Conservation (phyloP, 1,284 basidiomycete genomes). For the Cryptococcus floricola region DNA sequence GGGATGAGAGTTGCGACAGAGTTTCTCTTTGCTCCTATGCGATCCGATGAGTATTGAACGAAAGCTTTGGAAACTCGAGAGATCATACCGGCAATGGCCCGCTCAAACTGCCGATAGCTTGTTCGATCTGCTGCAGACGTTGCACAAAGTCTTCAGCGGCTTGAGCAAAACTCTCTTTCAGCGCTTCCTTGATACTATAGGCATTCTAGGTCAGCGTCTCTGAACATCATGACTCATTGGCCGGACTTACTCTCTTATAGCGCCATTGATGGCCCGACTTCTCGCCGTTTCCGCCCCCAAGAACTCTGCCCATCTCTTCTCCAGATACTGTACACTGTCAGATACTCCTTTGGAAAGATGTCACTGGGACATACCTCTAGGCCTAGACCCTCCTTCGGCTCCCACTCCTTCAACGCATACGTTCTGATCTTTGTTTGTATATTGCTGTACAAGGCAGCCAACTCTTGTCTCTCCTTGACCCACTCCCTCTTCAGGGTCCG, state of each 20-base stretch:
- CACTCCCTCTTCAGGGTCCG: constrained; percentile 78
- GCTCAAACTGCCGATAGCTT: constrained; percentile 69
- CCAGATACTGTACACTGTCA: constrained; percentile 60
- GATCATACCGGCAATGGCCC: constrained; percentile 69
- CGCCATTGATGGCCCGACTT: constrained; percentile 81
- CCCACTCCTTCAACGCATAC: constrained; percentile 78
- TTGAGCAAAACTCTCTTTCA: constrained; percentile 77
- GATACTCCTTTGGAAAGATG: not conserved
- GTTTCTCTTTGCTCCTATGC: constrained; percentile 42
- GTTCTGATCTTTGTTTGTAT: constrained; percentile 92
- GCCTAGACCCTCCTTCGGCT: constrained; percentile 68
- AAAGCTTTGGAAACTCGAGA: not conserved
- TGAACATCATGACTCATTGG: not conserved
- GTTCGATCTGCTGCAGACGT: constrained; percentile 65
- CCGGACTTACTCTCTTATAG: constrained; percentile 74
- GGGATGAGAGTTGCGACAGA: constrained; percentile 24
- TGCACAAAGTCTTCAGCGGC: constrained; percentile 80
- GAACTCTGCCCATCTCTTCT: constrained; percentile 70
- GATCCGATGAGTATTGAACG: not conserved
- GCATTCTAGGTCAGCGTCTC: not conserved
- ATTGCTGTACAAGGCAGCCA: constrained; percentile 84
- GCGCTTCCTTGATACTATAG: constrained; percentile 78
- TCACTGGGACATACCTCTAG: constrained; percentile 53
- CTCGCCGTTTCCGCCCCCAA: constrained; percentile 70
- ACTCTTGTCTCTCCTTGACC: constrained; percentile 85